Evolutionary conservation across 176 grass and related monocot species (phyloP).

Genomic region (Zea luxurians): DNA sequence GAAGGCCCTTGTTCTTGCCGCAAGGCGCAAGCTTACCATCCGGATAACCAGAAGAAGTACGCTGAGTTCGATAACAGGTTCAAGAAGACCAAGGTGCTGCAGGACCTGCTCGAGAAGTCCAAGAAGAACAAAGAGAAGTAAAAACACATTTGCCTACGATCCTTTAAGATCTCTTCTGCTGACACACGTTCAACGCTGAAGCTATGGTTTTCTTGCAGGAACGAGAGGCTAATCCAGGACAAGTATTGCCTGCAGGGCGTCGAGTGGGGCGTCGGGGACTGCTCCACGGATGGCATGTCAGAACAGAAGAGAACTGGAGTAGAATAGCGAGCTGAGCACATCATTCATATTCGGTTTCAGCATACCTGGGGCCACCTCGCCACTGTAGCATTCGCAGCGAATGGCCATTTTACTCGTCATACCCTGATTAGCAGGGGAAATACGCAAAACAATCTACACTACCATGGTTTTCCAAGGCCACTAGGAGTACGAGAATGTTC

Average conservation of each 20-base stretch:
- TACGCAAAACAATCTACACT: neutral
- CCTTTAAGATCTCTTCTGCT: neutral
- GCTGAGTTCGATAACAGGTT: conserved; percentile 75
- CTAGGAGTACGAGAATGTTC: neutral
- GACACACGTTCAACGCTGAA: neutral
- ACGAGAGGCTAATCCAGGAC: conserved; percentile 75
- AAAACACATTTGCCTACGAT: neutral
- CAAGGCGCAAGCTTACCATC: conserved; percentile 37
- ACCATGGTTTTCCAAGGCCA: too few relatives aligned
- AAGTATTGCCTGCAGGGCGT: conserved; percentile 96
- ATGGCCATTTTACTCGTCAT: neutral
- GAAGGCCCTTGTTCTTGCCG: neutral
- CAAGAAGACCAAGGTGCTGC: conserved; percentile 73
- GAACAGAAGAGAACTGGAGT: conserved; percentile 72
- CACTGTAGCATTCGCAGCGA: neutral
- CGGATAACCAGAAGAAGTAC: conserved; percentile 88
- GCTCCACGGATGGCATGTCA: conserved; percentile 90
- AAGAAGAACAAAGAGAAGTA: conserved; percentile 85
- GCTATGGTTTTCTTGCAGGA: conserved; percentile 43
- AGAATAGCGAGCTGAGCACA: conserved; percentile 23
- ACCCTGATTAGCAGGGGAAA: neutral
- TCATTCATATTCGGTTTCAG: neutral
- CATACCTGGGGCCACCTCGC: neutral
- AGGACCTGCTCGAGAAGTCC: conserved; percentile 89
- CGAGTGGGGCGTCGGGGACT: conserved; percentile 91